These are phyloP conservation scores for Thermomucor indicae-seudaticae DNA, from an alignment of 371 early-diverging fungal genomes.

Conservation along the genomic window DNA sequence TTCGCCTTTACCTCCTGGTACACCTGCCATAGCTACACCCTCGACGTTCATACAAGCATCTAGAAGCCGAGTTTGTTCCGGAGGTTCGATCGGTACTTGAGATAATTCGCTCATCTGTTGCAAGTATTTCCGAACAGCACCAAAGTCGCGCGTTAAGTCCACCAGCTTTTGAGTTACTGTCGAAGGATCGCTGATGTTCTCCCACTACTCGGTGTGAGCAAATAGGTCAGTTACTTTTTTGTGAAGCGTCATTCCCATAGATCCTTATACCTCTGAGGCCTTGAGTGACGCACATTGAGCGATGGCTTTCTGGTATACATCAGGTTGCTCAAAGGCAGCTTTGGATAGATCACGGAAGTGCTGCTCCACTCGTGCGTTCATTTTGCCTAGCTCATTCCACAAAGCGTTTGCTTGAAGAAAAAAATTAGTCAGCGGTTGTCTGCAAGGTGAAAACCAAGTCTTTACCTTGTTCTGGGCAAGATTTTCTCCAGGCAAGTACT, in stretches of 20 bases:
- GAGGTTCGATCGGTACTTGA: slow-evolving; percentile 88
- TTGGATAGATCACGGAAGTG: slow-evolving; percentile 35
- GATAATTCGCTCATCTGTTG: slow-evolving; percentile 71
- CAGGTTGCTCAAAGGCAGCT: slow-evolving; percentile 18
- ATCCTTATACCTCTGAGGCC: slow-evolving; percentile 18
- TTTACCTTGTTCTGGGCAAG: slow-evolving; percentile 51
- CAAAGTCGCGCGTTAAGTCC: slow-evolving; percentile 22
- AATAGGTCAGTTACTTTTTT: too few relatives aligned
- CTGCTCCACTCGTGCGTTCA: slow-evolving; percentile 49
- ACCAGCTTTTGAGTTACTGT: slow-evolving; percentile 11
- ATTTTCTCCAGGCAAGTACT: slow-evolving; percentile 81
- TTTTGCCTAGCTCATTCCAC: slow-evolving; percentile 56
- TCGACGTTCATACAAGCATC: slow-evolving; percentile 71
- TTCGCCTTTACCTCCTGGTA: slow-evolving; percentile 77
- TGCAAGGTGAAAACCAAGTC: not conserved
- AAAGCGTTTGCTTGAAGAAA: slow-evolving; percentile 35
- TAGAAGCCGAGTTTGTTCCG: slow-evolving; percentile 77
- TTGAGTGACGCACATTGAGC: slow-evolving; percentile 19
- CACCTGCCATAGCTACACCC: slow-evolving; percentile 88
- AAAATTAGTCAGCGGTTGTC: not conserved
- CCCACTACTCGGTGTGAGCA: not conserved
- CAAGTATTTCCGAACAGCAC: slow-evolving; percentile 51
- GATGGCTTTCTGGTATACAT: slow-evolving; percentile 39
- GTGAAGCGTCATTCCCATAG: not conserved
- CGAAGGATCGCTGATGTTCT: too few relatives aligned